Percentiles rank a stretch among this genome's conserved stretches.
Conservation (phyloP, 768 basidiomycete species). For the Mycena vitilis region DNA sequence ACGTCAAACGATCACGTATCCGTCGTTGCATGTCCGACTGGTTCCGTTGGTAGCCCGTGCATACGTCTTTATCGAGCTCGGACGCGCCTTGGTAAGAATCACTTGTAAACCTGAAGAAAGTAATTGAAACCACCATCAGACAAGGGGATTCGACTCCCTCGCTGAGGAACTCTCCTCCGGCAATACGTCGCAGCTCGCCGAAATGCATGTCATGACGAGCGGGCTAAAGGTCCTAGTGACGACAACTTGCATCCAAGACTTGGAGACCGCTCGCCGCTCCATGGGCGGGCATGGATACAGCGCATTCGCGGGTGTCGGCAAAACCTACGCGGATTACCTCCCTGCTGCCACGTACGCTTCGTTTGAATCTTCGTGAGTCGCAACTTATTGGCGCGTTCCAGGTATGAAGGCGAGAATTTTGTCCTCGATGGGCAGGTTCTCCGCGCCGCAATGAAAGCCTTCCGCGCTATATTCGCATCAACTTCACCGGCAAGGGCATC, state of each 20-base stretch:
- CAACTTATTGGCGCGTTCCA: conserved; percentile 35
- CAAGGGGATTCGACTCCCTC: conserved; percentile 62
- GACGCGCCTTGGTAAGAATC: conserved; percentile 64
- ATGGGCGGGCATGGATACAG: conserved; percentile 87
- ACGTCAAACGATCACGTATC: conserved; percentile 75
- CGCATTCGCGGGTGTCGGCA: conserved; percentile 73
- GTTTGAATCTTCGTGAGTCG: background rate
- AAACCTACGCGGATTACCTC: conserved; percentile 72
- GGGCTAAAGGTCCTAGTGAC: conserved; percentile 75
- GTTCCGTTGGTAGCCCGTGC: conserved; percentile 76
- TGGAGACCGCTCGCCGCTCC: conserved; percentile 74
- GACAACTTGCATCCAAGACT: conserved; percentile 61
- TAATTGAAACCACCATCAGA: conserved; percentile 44
- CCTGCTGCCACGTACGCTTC: conserved; percentile 69
- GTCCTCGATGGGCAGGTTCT: conserved; percentile 82
- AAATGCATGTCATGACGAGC: conserved; percentile 78
- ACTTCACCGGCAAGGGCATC: conserved; percentile 37
- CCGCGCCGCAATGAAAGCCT: conserved; percentile 75
- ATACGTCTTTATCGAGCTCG: conserved; percentile 76
- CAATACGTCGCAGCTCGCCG: conserved; percentile 72
- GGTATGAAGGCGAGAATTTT: conserved; percentile 85
- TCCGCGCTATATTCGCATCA: conserved; percentile 48
- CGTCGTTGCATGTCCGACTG: conserved; percentile 79
- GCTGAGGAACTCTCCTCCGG: conserved; percentile 61
- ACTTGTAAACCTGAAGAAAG: background rate